phyloP scores from a whole-genome alignment of 257 asterid species.

The Craterostigma plantagineum region DNA sequence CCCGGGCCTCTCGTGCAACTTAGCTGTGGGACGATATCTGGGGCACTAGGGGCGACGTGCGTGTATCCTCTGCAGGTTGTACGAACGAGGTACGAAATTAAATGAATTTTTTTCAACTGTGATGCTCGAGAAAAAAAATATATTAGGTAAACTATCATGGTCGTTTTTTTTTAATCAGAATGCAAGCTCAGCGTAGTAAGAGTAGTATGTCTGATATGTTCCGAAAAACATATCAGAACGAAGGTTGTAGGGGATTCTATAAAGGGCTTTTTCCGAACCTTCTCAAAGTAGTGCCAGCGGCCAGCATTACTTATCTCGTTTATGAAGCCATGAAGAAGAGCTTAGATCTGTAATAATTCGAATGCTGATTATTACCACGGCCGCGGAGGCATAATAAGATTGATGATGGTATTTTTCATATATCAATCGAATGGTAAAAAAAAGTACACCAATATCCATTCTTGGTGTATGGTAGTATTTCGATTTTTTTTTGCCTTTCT shows the following conservation, averaged over 20 bases:
- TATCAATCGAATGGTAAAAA: background rate
- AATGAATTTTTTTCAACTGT: no score
- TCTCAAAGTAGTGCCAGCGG: slow-evolving; percentile 87
- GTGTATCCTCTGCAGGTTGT: slow-evolving; percentile 94
- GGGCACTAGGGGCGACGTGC: slow-evolving; percentile 93
- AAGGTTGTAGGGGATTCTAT: slow-evolving; percentile 80
- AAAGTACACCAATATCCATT: background rate
- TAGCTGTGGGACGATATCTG: slow-evolving; percentile 83
- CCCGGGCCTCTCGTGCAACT: slow-evolving; percentile 91
- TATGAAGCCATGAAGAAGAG: slow-evolving; percentile 93
- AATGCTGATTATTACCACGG: background rate
- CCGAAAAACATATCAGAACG: slow-evolving; percentile 39
- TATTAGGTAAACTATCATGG: background rate
- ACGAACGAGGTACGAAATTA: slow-evolving; percentile 57
- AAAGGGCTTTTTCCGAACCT: slow-evolving; percentile 92
- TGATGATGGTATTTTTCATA: background rate
- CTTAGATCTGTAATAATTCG: slow-evolving; percentile 39
- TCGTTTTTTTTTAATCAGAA: slow-evolving; percentile 31
- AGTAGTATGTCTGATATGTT: slow-evolving; percentile 62
- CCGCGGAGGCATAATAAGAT: background rate
- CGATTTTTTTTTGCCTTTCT: no score
- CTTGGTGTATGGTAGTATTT: background rate
- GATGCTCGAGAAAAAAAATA: no score
- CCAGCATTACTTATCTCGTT: slow-evolving; percentile 84
- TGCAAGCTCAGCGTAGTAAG: slow-evolving; percentile 75